phyloP scores from a whole-genome alignment of 306 rosid species.

The Trifolium subterraneum region DNA sequence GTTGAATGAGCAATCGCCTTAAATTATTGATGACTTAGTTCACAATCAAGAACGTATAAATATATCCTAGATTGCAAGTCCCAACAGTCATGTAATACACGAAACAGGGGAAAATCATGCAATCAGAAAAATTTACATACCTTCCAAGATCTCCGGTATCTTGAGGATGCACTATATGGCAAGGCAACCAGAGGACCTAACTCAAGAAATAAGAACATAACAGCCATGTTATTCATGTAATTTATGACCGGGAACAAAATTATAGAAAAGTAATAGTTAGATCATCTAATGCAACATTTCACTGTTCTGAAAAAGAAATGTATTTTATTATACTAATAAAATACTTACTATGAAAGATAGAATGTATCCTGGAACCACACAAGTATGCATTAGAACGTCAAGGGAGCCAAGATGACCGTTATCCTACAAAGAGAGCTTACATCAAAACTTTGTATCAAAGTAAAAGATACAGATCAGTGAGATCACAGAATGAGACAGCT shows the following conservation, averaged over 20 bases:
- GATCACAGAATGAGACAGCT: conserved; percentile 34
- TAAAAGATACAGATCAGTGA: conserved; percentile 28
- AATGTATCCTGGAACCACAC: conserved; percentile 49
- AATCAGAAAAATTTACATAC: conserved; percentile 38
- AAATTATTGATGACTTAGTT: conserved; percentile 19
- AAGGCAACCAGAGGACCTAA: conserved; percentile 55
- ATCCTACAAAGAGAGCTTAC: conserved; percentile 44
- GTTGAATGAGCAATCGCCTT: background rate
- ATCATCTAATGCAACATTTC: conserved; percentile 21
- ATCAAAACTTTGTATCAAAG: conserved; percentile 23
- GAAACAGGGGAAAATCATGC: background rate
- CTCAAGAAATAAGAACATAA: conserved; percentile 43
- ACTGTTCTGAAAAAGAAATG: background rate
- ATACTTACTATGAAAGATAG: conserved; percentile 50
- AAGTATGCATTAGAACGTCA: conserved; percentile 49
- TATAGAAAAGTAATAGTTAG: conserved; percentile 16
- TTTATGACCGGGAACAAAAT: conserved; percentile 32
- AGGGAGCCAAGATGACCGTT: conserved; percentile 43
- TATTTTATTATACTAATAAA: conserved; percentile 13
- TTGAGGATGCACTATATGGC: conserved; percentile 42
- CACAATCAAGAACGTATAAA: conserved; percentile 12
- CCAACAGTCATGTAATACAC: background rate
- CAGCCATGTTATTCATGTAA: conserved; percentile 47
- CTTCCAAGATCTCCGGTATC: conserved; percentile 61
- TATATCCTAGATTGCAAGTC: background rate